These are phyloP conservation scores for Starmera quercuum DNA, from an alignment of 805 yeast species.

Conservation along the genomic window DNA sequence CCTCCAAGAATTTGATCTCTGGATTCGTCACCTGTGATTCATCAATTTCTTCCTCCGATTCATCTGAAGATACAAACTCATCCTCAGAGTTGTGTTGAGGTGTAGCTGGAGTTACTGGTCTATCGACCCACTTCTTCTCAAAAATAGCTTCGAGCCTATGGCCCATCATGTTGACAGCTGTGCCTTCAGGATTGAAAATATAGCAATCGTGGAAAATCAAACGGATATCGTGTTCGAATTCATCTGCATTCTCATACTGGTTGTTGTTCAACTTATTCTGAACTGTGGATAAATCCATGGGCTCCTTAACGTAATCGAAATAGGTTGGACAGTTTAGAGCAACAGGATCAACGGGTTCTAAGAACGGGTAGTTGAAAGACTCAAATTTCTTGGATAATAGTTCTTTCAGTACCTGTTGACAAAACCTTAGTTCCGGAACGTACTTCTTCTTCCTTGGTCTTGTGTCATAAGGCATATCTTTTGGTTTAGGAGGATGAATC, in stretches of 20 bases:
- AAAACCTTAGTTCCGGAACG: conserved; percentile 83
- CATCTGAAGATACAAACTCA: conserved; percentile 33
- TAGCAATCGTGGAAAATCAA: conserved; percentile 86
- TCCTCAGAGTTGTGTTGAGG: conserved; percentile 19
- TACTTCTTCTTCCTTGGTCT: conserved; percentile 88
- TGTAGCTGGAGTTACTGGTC: conserved; percentile 55
- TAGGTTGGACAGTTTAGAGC: conserved; percentile 91
- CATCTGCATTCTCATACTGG: conserved; percentile 83
- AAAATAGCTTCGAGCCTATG: conserved; percentile 82
- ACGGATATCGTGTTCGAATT: conserved; percentile 76
- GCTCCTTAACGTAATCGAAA: conserved; percentile 76
- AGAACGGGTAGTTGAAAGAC: conserved; percentile 79
- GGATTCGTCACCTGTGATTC: conserved; percentile 72
- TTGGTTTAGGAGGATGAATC: conserved; percentile 93
- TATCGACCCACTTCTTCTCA: conserved; percentile 81
- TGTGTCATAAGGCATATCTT: conserved; percentile 85
- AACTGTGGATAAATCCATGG: conserved; percentile 92
- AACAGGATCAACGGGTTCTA: conserved; percentile 92
- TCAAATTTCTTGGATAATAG: conserved; percentile 77
- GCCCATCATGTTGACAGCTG: conserved; percentile 94
- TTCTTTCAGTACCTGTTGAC: conserved; percentile 77
- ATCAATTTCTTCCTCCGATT: conserved; percentile 50
- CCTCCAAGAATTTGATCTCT: conserved; percentile 83
- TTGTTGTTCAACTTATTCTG: conserved; percentile 75
- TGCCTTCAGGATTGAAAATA: conserved; percentile 91